These are phyloP conservation scores for Collybiopsis confluens DNA, from an alignment of 768 basidiomycete genomes.

Conservation along the genomic window DNA sequence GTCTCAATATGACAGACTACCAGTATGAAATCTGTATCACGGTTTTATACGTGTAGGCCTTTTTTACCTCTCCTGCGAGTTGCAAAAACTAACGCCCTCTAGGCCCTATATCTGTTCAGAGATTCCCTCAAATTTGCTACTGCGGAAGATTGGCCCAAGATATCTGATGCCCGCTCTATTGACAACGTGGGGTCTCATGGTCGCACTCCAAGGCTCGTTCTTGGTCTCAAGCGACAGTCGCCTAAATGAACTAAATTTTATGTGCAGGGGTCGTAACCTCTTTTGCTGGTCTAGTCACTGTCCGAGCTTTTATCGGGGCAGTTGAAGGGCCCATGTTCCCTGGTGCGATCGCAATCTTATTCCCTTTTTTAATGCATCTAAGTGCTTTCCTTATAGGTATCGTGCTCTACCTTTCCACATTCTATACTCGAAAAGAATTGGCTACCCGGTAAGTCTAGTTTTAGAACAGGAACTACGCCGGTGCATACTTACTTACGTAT, in stretches of 20 bases:
- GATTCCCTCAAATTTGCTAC: constrained; percentile 35
- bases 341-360: no score
- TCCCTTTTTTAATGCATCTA: no score
- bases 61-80: not conserved
- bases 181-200: constrained; percentile 41
- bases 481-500: not conserved
- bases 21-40: constrained; percentile 20
- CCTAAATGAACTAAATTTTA: constrained; percentile 20
- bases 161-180: constrained; percentile 40
- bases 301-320: constrained; percentile 9
- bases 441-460: not conserved
- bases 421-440: constrained; percentile 7
- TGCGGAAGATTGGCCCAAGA: constrained; percentile 38
- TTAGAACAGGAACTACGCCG: no score
- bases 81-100: no score
- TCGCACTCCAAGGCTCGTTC: constrained; percentile 34
- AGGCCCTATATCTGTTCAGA: constrained; percentile 31
- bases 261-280: constrained; percentile 25
- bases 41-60: constrained; percentile 8
- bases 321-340: constrained; percentile 26
- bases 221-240: no score
- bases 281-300: constrained; percentile 1
- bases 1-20: constrained; percentile 22
- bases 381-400: no score
- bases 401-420: constrained; percentile 3